Conservation (phyloP, 73 alveolate genomes). For the Tetrahymena borealis region DNA sequence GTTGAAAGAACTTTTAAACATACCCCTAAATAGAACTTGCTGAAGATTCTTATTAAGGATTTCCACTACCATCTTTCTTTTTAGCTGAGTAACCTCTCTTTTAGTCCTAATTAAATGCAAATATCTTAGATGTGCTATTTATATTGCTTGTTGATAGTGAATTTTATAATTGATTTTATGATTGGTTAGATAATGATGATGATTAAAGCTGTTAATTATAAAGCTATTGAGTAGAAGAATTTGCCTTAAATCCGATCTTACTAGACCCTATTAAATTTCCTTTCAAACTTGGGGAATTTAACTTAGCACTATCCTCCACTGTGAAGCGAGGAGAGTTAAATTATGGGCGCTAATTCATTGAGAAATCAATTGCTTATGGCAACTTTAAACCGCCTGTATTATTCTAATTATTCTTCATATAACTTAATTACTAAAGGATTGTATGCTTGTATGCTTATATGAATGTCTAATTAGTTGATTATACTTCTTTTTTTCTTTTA, state of each 20-base stretch:
- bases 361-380: background rate
- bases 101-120: background rate
- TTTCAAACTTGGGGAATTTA: background rate
- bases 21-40: background rate
- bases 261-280: background rate
- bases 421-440: background rate
- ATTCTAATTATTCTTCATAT: background rate
- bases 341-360: background rate
- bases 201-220: background rate
- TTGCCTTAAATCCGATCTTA: background rate
- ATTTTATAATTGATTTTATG: background rate
- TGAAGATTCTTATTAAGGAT: background rate
- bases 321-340: background rate
- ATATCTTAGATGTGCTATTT: background rate
- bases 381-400: background rate
- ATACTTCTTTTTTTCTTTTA: too few relatives aligned
- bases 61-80: too few relatives aligned
- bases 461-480: too few relatives aligned
- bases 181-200: background rate
- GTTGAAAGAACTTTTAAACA: background rate
- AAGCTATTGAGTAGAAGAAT: background rate
- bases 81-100: background rate
- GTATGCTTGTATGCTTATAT: too few relatives aligned
- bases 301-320: background rate
- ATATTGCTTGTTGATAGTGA: background rate